phyloP scores from a whole-genome alignment of 2,329 filamentous ascomycete species.

The Hypoxylon sp. region DNA sequence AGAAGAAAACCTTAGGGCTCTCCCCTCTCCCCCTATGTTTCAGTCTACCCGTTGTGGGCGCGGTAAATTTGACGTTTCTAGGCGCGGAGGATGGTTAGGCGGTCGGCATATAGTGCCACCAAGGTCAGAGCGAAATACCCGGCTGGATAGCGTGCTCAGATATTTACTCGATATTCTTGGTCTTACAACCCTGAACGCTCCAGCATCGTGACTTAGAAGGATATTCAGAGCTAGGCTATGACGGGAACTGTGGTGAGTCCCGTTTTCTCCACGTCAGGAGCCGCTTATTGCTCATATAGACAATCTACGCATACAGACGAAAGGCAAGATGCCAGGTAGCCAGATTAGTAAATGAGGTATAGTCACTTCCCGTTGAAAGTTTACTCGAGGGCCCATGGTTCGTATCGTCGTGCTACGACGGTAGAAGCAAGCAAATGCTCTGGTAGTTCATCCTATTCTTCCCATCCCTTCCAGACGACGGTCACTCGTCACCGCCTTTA shows the following conservation, averaged over 20 bases:
- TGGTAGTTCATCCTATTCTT: neutral
- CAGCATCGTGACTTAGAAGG: neutral
- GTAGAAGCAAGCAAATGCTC: neutral
- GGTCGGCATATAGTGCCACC: too few species aligned
- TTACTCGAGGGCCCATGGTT: neutral
- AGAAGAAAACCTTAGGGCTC: conserved; percentile 20
- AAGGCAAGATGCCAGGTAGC: neutral
- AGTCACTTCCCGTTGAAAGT: too few species aligned
- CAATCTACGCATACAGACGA: neutral
- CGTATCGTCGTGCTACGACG: neutral
- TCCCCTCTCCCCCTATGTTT: conserved; percentile 4
- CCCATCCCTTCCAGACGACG: neutral
- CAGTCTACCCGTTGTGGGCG: neutral
- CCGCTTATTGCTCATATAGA: neutral
- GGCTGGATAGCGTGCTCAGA: neutral
- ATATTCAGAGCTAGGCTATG: neutral
- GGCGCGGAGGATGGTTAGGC: neutral
- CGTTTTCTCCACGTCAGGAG: neutral
- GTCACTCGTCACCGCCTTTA: neutral
- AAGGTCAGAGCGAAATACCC: too few species aligned
- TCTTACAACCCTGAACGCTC: neutral
- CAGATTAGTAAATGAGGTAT: too few species aligned
- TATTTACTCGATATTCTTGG: neutral
- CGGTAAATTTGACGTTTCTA: neutral
- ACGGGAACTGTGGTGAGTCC: neutral